phyloP scores from a whole-genome alignment of 352 stramenopile species.

The Pelagophyceae sp. region DNA sequence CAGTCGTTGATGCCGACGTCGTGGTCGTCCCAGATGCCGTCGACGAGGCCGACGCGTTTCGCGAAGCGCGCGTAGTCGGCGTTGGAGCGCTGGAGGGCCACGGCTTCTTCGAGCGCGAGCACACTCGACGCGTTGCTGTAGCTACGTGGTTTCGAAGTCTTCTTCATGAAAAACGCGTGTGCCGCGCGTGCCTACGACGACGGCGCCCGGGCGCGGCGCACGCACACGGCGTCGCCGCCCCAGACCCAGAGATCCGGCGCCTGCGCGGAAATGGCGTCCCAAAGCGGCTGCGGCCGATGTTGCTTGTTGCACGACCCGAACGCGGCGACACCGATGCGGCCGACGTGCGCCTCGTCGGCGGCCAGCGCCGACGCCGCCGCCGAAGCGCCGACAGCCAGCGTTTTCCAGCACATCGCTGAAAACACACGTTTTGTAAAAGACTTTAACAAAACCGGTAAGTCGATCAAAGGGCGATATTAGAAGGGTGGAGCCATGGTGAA shows the following conservation, averaged over 20 bases:
- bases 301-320: slow-evolving; percentile 28
- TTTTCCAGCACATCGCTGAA: no score
- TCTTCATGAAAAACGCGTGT: no score
- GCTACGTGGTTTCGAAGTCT: no score
- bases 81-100: not conserved
- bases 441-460: no score
- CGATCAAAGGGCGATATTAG: no score
- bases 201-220: not conserved
- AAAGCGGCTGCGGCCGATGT: slow-evolving; percentile 19
- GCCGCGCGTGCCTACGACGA: no score
- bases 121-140: no score
- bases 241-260: not conserved
- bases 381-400: no score
- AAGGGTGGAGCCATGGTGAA: no score
- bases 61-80: slow-evolving; percentile 18
- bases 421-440: no score
- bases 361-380: no score
- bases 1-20: slow-evolving; percentile 60
- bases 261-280: not conserved
- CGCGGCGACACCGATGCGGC: not conserved
- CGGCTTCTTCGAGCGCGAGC: not conserved
- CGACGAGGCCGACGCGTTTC: slow-evolving; percentile 27
- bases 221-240: slow-evolving; percentile 28
- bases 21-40: slow-evolving; percentile 62
- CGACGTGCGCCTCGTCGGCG: not conserved